Base-by-base conservation (phyloP, 2,329 filamentous ascomycete species). In the Cryphonectria parasitica region DNA sequence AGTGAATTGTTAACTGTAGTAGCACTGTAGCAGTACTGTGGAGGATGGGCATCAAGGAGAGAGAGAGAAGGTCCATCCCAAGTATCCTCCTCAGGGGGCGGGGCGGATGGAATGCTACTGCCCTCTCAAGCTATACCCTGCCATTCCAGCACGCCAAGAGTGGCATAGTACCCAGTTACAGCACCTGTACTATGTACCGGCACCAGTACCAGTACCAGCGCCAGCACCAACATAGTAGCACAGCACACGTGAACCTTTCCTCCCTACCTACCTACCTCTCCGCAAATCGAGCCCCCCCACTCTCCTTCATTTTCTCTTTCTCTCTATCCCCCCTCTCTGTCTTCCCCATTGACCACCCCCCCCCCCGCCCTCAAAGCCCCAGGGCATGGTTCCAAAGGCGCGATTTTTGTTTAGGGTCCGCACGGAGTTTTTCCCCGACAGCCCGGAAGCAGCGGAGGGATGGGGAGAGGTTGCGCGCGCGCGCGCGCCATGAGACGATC, bases 361-460 rank as follows among this genome's bases (percentile, higher is more conserved):
- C 19, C 19, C 45, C 45, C 45, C 1, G 19, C 45, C 45, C 45
- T 49, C 41, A 22, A 25, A 22, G n/a, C 19, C 62, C 61, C 28
- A 45, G 62, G 62, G 62, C 62, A 22, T 34, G 62, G 28, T 41
- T 64, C 62, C 13, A 28, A 64, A 64, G 43, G 62, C 62, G 41
- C 41, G 41, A 64, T 41, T 43, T 43, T 31, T 64, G n/a, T 25
- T 64, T 64, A 64, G 39, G 17, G 41, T 41, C 62, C 39, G 62
- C 62, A 43, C 62, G 62, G 62, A 49, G 39, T 19, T 25, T 45
- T 64, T 64, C 28, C 52, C 43, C 62, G 62, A 45, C 19, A 63
- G 62, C 62, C 62, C 41, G 62, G 62, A 49, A 36, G 62, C 62
- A 64, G 62, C 43, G 62, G 62, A 43, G 62, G 34, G 41, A 13